Evolutionary conservation across 1,284 basidiomycete species (phyloP).

Genomic region (Leccinum pseudoinsigne): DNA sequence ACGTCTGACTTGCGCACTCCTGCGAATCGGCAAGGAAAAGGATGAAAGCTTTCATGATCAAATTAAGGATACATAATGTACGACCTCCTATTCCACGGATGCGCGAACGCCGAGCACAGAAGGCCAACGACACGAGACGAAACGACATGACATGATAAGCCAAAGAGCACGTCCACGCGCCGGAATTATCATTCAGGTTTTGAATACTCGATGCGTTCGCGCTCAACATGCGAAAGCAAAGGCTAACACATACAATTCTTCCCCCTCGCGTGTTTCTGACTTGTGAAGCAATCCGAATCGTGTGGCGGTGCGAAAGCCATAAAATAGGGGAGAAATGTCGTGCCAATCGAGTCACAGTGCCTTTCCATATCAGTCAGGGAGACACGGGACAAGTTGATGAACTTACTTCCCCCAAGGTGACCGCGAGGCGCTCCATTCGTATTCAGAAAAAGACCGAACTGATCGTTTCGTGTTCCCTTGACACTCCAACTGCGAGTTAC

Average conservation of each 20-base stretch:
- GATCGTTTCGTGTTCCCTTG: neutral
- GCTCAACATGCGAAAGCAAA: conserved; percentile 51
- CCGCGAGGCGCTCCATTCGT: conserved; percentile 65
- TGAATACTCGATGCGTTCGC: conserved; percentile 62
- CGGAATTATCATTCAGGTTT: conserved; percentile 26
- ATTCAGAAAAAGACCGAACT: neutral
- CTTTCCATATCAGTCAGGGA: conserved; percentile 59
- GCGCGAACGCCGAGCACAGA: neutral
- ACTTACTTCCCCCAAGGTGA: conserved; percentile 47
- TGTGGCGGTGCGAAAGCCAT: conserved; percentile 77
- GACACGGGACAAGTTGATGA: neutral
- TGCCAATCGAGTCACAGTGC: conserved; percentile 99
- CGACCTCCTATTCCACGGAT: neutral
- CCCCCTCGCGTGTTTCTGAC: conserved; percentile 90
- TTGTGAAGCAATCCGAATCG: conserved; percentile 90
- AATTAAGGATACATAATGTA: neutral
- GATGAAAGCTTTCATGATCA: neutral
- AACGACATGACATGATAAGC: neutral
- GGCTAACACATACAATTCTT: conserved; percentile 63
- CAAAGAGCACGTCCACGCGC: conserved; percentile 20
- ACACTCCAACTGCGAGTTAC: neutral
- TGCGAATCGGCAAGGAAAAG: neutral
- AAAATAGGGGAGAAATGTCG: conserved; percentile 89
- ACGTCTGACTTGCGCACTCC: neutral
- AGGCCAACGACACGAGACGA: neutral